Percentiles rank a stretch among this genome's conserved stretches.
These are phyloP conservation scores for Dendryphion nanum DNA, from an alignment of 2,329 filamentous ascomycete species.

Conservation along the genomic window DNA sequence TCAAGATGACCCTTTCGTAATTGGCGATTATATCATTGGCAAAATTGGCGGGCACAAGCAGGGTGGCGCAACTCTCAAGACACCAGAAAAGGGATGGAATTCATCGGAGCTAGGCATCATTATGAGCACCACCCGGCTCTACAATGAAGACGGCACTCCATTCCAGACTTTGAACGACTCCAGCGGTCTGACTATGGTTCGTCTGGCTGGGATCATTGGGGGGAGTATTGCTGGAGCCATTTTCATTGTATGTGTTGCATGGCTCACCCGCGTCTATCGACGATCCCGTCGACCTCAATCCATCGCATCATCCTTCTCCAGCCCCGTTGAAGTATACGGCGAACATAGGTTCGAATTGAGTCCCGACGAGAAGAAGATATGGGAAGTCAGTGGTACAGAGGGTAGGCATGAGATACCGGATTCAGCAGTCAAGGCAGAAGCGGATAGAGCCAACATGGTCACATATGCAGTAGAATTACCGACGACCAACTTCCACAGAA, in stretches of 20 bases:
- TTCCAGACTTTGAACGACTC: not conserved
- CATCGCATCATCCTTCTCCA: no score
- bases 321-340: slow-evolving; percentile 1
- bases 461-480: slow-evolving; percentile 10
- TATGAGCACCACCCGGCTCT: not conserved
- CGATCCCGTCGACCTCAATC: no score
- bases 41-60: slow-evolving; percentile 11
- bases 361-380: slow-evolving; percentile 9
- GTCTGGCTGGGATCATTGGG: not conserved
- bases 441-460: slow-evolving; percentile 8
- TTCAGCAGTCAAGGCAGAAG: slow-evolving; percentile 7
- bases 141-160: not conserved
- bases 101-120: not conserved
- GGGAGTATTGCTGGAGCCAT: not conserved
- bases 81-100: slow-evolving; percentile 16
- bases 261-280: not conserved
- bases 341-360: slow-evolving; percentile 11
- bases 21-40: slow-evolving; percentile 7
- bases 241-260: not conserved
- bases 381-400: slow-evolving; percentile 9
- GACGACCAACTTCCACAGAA: slow-evolving; percentile 7
- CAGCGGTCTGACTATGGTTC: not conserved
- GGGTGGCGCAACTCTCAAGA: slow-evolving; percentile 14
- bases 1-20: slow-evolving; percentile 4
- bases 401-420: slow-evolving; percentile 10